Base-by-base conservation (phyloP, 352 stramenopile species). In the Phytophthora chlamydospora region DNA sequence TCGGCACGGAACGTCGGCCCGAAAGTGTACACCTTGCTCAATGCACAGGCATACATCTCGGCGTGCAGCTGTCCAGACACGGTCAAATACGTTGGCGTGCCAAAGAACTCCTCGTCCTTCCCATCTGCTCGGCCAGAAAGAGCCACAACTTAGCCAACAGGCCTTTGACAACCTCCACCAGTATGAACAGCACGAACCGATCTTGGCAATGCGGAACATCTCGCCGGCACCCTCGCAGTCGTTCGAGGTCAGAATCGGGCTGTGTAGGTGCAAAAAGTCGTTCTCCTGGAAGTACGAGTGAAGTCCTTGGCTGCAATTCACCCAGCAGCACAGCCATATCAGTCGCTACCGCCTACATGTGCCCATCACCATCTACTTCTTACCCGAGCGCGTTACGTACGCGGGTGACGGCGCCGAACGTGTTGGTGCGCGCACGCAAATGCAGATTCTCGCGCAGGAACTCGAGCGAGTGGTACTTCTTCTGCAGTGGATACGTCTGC, bases 21-120 rank as follows among this genome's bases (percentile, higher is more conserved):
- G 72, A 99, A 99, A 1, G 97, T 99, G 79, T 99, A 99, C 40
- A 99, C 91, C 71, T 99, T 98, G 63, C 96, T 95, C 49, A 99
- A 69, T 7, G 97, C 96, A 62, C 85, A 98, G 10, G 97, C 97
- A 62, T 99, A 98, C 49, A 98, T 98, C 75, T 99, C 98, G 14
- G 77, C 96, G 41, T 97, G 95, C 7, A 99, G 77, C 73, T 99
- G 96, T 8, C 90, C 91, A 7, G 88, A 97, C 1, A 97, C 91
- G 1, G 89, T 97, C 44, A 97, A 76, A 59, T 91, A 95, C 2
- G 96, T 92, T 8, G 90, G 88, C 32, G 92, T 94, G 10, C 89
- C 93, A 68, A 99, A 99, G 68, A 99, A 99, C 51, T 96, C 75
- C 51, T 96, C 75, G 13, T 80, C 75, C 47, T 97, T 98, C 40